Evolutionary conservation across 2,329 filamentous ascomycete genomes (phyloP).

Genomic region (Blastomyces gilchristii): DNA sequence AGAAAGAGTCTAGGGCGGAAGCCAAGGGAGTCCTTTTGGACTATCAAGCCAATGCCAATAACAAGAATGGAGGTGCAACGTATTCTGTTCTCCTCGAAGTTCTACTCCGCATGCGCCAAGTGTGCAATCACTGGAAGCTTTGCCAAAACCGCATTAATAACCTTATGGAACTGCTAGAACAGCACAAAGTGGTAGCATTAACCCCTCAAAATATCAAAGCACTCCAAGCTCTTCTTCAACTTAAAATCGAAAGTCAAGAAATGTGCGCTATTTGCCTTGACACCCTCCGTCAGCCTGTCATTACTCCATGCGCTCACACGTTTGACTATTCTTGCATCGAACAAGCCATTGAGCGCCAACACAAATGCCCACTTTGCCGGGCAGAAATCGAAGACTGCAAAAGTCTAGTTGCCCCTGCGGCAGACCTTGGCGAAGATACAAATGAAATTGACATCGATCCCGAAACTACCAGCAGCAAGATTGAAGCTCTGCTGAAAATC

Average conservation of each 20-base stretch:
- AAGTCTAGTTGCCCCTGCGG: conserved; percentile 56
- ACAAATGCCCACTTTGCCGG: conserved; percentile 78
- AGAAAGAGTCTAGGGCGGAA: conserved; percentile 45
- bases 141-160: conserved; percentile 63
- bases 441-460: conserved; percentile 47
- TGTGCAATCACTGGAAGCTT: conserved; percentile 82
- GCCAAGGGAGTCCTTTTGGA: conserved; percentile 60
- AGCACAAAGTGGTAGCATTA: conserved; percentile 56
- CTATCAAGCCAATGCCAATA: conserved; percentile 41
- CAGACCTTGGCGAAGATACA: conserved; percentile 43
- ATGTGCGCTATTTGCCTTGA: conserved; percentile 78
- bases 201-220: conserved; percentile 62
- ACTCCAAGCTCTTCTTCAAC: conserved; percentile 63
- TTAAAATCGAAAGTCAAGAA: conserved; percentile 70
- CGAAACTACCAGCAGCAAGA: conserved; percentile 66
- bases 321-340: conserved; percentile 68
- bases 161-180: conserved; percentile 60
- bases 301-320: conserved; percentile 73
- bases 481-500: conserved; percentile 66
- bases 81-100: conserved; percentile 73
- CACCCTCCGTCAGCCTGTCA: conserved; percentile 58
- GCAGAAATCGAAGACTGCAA: conserved; percentile 52
- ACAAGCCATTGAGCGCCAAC: conserved; percentile 61
- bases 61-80: conserved; percentile 39
- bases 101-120: conserved; percentile 69